These are phyloP conservation scores for Leccinum truebloodii DNA, from an alignment of 768 basidiomycete species.

Conservation along the genomic window DNA sequence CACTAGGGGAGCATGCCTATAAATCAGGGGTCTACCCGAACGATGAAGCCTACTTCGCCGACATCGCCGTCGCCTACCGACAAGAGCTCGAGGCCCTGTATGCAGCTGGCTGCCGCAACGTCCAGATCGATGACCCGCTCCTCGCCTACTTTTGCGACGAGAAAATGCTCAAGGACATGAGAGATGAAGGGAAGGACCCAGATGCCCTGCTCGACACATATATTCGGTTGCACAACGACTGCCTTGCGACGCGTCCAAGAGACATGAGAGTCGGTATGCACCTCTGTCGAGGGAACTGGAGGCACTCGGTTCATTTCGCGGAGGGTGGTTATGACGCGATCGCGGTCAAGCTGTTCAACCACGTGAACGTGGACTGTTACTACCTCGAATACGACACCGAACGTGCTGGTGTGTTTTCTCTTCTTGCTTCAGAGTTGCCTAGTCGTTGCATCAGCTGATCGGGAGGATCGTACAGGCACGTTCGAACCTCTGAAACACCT, in stretches of 20 bases:
- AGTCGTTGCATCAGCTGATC: neutral
- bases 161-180: neutral
- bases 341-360: neutral
- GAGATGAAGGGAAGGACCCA: neutral
- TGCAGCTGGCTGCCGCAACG: neutral
- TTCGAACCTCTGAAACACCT: neutral
- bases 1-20: neutral
- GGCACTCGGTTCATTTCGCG: neutral
- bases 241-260: neutral
- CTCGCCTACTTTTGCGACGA: neutral
- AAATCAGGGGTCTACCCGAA: neutral
- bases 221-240: neutral
- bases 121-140: neutral
- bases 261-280: neutral
- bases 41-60: neutral
- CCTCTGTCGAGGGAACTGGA: neutral
- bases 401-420: neutral
- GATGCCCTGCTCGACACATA: neutral
- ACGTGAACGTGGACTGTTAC: neutral
- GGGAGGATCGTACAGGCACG: neutral
- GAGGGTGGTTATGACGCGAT: neutral
- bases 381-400: neutral
- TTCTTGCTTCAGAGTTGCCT: neutral
- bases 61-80: neutral
- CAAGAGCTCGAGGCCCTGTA: neutral